Evolutionary conservation across 108 stramenopile genomes (phyloP), one percentile per base, ranked within the genome.

Genomic region (Mediolabrus comicus): DNA sequence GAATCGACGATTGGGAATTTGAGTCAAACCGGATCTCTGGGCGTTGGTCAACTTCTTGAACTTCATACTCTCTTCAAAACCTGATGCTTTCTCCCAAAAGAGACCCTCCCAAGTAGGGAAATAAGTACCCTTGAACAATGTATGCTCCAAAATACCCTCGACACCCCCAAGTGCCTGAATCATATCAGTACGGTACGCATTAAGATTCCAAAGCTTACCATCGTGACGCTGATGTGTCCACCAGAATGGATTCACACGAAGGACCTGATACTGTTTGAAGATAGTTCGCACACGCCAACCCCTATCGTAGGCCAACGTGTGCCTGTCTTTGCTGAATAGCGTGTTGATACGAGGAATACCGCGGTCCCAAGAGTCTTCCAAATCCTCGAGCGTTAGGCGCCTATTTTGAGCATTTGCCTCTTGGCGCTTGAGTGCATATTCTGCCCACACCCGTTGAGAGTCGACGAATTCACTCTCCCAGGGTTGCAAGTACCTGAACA

Each of bases 61-160:
- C 65, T 94, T 94, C 98, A 99, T 99, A 62, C 96, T 92, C 64
- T 98, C 96, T 74, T 98, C 98, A 67, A 98, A 98, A 12, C 98
- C 98, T 65, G 95, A 97, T 7, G 98, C 96, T 77, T 98, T 99
- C 84, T 99, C 99, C 99, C 99, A 99, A 77, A 99, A 99, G 4
- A 99, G 88, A 77, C 99, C 99, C 77, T 99, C 99, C 99, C 99
- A 99, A n/a, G 99, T 98, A 33, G 97, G 97, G 79, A 99, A 99
- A 75, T 98, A 98, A 0, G 99, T 99, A 24, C 99, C 99, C 77
- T 98, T 98, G 86, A 99, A 99, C 26, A 99, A 84, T 34, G 98
- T 99, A 85, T 99, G 99, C 81, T 99, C 99, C 56, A 99, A 79
- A 65, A 99, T 98, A 41, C 98, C 98, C 72, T 99, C 98, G 9